Evolutionary conservation across 1,284 basidiomycete genomes (phyloP).

Genomic region (Trametes pubescens): DNA sequence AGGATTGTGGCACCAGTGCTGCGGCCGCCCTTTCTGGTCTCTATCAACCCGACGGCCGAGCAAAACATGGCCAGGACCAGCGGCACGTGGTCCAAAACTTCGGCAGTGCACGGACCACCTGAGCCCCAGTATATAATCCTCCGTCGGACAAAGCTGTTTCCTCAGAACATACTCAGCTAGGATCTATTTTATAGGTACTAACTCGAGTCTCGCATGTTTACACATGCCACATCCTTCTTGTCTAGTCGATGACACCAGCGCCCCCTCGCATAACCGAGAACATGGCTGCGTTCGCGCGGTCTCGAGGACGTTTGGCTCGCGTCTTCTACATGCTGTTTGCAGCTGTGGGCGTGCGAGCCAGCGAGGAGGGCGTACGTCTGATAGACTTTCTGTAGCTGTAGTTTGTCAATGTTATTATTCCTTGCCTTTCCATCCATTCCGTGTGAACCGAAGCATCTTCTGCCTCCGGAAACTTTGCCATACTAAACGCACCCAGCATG

Average conservation of each 20-base stretch:
- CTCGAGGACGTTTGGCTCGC: conserved; percentile 80
- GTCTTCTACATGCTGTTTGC: conserved; percentile 47
- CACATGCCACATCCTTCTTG: conserved; percentile 82
- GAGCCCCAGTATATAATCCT: conserved; percentile 48
- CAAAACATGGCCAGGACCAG: not conserved
- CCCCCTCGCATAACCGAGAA: conserved; percentile 82
- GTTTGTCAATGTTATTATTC: not conserved
- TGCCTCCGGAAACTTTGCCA: too few relatives aligned
- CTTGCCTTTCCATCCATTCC: not conserved
- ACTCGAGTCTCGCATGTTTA: conserved; percentile 90
- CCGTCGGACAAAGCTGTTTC: conserved; percentile 43
- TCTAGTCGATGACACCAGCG: conserved; percentile 79
- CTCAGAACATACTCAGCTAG: conserved; percentile 87
- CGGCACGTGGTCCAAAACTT: conserved; percentile 23
- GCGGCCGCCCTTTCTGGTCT: too few relatives aligned
- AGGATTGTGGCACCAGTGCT: too few relatives aligned
- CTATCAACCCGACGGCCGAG: conserved; percentile 21
- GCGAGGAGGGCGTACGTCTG: conserved; percentile 79
- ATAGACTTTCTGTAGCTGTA: conserved; percentile 57
- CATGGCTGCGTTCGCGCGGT: conserved; percentile 57
- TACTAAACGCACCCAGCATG: too few relatives aligned
- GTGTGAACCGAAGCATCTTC: too few relatives aligned
- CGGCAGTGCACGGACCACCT: conserved; percentile 36
- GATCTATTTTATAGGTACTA: conserved; percentile 91
- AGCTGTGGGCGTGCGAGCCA: conserved; percentile 51